Evolutionary conservation across 352 stramenopile genomes (phyloP).

Genomic region (Phytophthora ohioensis): DNA sequence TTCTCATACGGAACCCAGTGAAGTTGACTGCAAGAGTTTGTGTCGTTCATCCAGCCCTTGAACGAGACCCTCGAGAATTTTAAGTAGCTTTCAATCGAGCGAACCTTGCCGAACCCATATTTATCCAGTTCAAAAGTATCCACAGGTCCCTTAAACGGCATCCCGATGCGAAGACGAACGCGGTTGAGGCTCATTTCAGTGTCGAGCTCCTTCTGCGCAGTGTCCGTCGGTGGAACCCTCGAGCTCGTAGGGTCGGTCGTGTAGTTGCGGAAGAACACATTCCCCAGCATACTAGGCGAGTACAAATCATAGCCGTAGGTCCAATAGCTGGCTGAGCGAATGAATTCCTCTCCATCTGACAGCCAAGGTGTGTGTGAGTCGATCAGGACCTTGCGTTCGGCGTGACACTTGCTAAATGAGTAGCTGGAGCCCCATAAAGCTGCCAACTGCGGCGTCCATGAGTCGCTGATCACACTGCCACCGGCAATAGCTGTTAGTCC

Average conservation of each 20-base stretch:
- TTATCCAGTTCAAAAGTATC: conserved; percentile 61
- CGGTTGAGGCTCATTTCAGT: conserved; percentile 56
- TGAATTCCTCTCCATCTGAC: conserved; percentile 73
- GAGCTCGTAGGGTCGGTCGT: conserved; percentile 64
- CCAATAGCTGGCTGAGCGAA: conserved; percentile 67
- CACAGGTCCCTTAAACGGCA: conserved; percentile 60
- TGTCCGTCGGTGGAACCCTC: conserved; percentile 49
- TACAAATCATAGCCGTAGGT: conserved; percentile 78
- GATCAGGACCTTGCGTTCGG: conserved; percentile 64
- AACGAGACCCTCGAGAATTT: conserved; percentile 62
- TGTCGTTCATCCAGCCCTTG: conserved; percentile 53
- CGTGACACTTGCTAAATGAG: conserved; percentile 85
- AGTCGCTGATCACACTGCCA: conserved; percentile 77
- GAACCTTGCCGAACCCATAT: conserved; percentile 57
- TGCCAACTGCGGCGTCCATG: conserved; percentile 70
- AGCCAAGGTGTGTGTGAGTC: conserved; percentile 82
- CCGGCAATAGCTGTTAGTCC: conserved; percentile 66
- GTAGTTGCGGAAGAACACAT: conserved; percentile 78
- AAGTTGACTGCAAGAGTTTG: conserved; percentile 64
- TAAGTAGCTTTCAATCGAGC: conserved; percentile 60
- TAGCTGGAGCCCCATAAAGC: conserved; percentile 77
- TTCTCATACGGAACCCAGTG: conserved; percentile 72
- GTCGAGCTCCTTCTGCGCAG: conserved; percentile 44
- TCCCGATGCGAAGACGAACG: conserved; percentile 54
- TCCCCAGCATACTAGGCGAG: conserved; percentile 55